Conservation (phyloP, 768 basidiomycete species). For the Auricularia auricula-judae region DNA sequence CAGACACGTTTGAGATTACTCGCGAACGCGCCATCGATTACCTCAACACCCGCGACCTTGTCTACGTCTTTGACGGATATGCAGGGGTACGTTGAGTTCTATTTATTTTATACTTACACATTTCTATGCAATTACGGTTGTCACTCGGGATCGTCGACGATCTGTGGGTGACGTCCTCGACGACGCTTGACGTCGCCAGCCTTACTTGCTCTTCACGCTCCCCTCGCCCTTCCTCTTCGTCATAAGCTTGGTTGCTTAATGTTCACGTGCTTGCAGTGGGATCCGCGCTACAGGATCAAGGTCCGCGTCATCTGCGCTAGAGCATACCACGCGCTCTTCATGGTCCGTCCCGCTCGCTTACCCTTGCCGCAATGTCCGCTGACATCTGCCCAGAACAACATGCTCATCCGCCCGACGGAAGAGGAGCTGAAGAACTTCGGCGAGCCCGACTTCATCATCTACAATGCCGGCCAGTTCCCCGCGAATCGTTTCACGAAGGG, state of each 20-base stretch:
- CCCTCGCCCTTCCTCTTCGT: too few relatives aligned
- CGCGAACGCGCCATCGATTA: slow-evolving; percentile 99
- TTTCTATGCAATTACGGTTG: neutral
- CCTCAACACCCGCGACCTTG: slow-evolving; percentile 94
- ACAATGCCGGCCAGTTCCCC: slow-evolving; percentile 99
- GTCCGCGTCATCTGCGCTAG: slow-evolving; percentile 98
- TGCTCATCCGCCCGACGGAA: slow-evolving; percentile 96
- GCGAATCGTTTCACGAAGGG: slow-evolving; percentile 99
- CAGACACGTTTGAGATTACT: slow-evolving; percentile 94
- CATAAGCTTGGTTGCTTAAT: slow-evolving; percentile 4
- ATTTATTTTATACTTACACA: neutral
- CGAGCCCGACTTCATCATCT: slow-evolving; percentile 98
- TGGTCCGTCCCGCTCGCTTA: slow-evolving; percentile 46
- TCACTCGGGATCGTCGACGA: neutral
- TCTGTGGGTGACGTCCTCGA: neutral
- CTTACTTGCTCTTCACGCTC: too few relatives aligned
- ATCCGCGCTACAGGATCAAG: slow-evolving; percentile 98
- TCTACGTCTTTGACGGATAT: slow-evolving; percentile 94
- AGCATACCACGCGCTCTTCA: slow-evolving; percentile 97
- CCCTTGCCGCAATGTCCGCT: slow-evolving; percentile 5
- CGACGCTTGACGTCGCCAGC: too few relatives aligned
- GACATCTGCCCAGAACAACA: slow-evolving; percentile 64
- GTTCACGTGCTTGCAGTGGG: slow-evolving; percentile 42
- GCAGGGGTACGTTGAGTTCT: slow-evolving; percentile 43
- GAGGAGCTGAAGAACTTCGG: slow-evolving; percentile 91